phyloP scores from a whole-genome alignment of 129 eudicot genomes.

The Logfia minima region DNA sequence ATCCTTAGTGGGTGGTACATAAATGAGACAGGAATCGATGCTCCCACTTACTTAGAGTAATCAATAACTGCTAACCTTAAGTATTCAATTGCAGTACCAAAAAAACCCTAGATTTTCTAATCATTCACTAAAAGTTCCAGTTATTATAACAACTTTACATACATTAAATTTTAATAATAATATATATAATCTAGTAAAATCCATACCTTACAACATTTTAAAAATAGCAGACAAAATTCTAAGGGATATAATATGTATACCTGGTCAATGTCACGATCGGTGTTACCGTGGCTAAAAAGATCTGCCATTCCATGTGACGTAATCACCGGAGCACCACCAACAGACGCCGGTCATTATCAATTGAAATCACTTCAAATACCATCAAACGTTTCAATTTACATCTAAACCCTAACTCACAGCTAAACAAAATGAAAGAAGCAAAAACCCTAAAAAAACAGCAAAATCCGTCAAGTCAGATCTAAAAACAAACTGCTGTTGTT shows the following conservation, averaged over 20 bases:
- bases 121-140: neutral
- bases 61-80: constrained; percentile 5
- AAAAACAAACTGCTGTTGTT: neutral
- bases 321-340: constrained; percentile 53
- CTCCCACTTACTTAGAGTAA: neutral
- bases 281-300: constrained; percentile 84
- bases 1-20: neutral
- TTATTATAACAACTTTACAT: neutral
- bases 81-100: neutral
- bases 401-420: constrained; percentile 13
- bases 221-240: neutral
- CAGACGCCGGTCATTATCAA: constrained; percentile 66
- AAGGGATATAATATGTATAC: constrained; percentile 28
- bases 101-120: constrained; percentile 19
- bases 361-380: constrained; percentile 42
- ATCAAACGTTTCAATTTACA: constrained; percentile 41
- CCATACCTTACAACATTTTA: neutral
- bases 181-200: neutral
- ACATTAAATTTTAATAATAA: too few relatives aligned
- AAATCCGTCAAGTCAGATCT: constrained; percentile 30
- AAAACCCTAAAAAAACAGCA: constrained; percentile 3
- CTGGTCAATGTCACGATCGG: constrained; percentile 82
- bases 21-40: constrained; percentile 19
- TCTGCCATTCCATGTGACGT: constrained; percentile 99
- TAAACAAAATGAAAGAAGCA: neutral